A percentile compares a stretch with the other conserved stretches of the same genome.
Evolutionary conservation across 1,284 basidiomycete species (phyloP).

Genomic region (Sphaerobolus stellatus): DNA sequence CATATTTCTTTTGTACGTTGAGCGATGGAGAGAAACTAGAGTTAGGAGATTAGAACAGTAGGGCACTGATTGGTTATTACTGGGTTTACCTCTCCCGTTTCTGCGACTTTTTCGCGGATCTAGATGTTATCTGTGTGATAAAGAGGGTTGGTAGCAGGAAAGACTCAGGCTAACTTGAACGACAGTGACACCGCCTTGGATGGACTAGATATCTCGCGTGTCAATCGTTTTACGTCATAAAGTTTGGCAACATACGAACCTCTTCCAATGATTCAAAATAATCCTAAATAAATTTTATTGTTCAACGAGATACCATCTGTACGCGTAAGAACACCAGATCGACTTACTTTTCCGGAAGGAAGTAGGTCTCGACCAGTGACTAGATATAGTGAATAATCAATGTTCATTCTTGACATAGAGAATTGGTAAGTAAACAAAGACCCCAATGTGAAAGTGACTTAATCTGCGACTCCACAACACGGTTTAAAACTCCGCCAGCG

Average conservation of each 20-base stretch:
- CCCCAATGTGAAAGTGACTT: conserved; percentile 2
- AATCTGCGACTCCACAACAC: conserved; percentile 1
- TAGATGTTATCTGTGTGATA: neutral
- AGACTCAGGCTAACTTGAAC: conserved; percentile 57
- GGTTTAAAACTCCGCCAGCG: conserved; percentile 12
- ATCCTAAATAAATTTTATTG: conserved; percentile 44
- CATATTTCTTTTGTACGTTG: conserved; percentile 71
- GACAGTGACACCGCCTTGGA: conserved; percentile 84
- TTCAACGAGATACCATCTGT: neutral
- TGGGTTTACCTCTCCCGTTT: conserved; percentile 69
- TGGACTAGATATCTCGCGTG: conserved; percentile 46
- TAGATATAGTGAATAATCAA: conserved; percentile 83
- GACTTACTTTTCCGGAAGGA: conserved; percentile 70
- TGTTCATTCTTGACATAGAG: too few species aligned
- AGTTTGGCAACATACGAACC: conserved; percentile 39
- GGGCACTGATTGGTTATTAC: neutral
- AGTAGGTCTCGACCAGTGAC: conserved; percentile 83
- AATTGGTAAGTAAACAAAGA: too few species aligned
- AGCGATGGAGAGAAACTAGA: conserved; percentile 80
- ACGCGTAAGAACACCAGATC: neutral
- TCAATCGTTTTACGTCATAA: neutral
- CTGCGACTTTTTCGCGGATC: conserved; percentile 79
- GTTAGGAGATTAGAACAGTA: conserved; percentile 13
- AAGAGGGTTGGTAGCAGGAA: neutral
- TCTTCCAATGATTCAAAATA: conserved; percentile 80